Evolutionary conservation across 495 filamentous ascomycete genomes (phyloP), one percentile per base, ranked within the genome.

Genomic region (Hamigera avellanea): DNA sequence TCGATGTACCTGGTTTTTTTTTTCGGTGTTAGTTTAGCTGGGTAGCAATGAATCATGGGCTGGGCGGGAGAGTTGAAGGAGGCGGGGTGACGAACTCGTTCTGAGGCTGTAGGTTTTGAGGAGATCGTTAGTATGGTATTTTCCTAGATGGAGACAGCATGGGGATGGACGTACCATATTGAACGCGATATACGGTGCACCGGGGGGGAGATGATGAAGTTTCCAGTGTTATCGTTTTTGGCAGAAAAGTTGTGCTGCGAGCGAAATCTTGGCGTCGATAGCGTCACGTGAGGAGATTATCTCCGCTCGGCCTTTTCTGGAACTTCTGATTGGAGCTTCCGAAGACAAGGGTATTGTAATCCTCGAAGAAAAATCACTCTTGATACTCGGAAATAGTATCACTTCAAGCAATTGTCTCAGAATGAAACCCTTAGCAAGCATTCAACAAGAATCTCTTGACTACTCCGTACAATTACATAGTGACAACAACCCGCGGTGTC

Each of bases 1-100:
- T 93, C 89, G 62, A 96, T 95, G 60, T 95, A 93, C 61, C 67
- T 70, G 32, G 14, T 2, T 6, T 32, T 16, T n/a, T n/a, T n/a
- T n/a, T n/a, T n/a, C n/a, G n/a, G n/a, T n/a, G n/a, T n/a, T n/a
- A n/a, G n/a, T n/a, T n/a, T n/a, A n/a, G n/a, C n/a, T n/a, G n/a
- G n/a, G n/a, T n/a, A n/a, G n/a, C n/a, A n/a, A n/a, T n/a, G n/a
- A n/a, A n/a, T n/a, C n/a, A n/a, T n/a, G n/a, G n/a, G n/a, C n/a
- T n/a, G n/a, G n/a, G n/a, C n/a, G n/a, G n/a, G n/a, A n/a, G 5
- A 23, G 21, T 4, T 23, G 21, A 23, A 30, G 10, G 27, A 30
- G 27, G n/a, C 6, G n/a, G 27, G 30, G 30, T 3, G 30, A 32
- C 30, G 30, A 32, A 23, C 23, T 37, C 27, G 28, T 33, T 33